These are phyloP conservation scores for Coffea canephora DNA, from an alignment of 257 asterid genomes.

Conservation along the genomic window DNA sequence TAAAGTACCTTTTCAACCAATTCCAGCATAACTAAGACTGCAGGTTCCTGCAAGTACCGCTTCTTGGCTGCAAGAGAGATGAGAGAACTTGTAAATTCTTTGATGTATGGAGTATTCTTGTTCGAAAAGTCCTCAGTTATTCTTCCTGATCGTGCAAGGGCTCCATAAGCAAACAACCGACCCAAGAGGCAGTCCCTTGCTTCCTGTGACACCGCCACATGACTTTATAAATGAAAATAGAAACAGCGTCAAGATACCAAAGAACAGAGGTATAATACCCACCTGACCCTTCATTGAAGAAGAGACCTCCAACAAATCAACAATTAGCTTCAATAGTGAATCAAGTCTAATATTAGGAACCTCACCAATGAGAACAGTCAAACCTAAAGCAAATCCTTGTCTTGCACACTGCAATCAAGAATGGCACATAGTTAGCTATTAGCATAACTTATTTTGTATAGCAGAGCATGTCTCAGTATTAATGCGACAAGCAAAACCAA, in stretches of 20 bases:
- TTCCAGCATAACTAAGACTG: slow-evolving; percentile 73
- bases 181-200: slow-evolving; percentile 80
- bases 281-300: slow-evolving; percentile 99
- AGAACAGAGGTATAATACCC: slow-evolving; percentile 22
- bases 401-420: slow-evolving; percentile 79
- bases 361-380: slow-evolving; percentile 60
- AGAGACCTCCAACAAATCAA: slow-evolving; percentile 69
- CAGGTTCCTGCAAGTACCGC: slow-evolving; percentile 89
- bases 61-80: slow-evolving; percentile 73
- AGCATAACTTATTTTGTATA: too few relatives aligned
- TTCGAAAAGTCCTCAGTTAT: slow-evolving; percentile 54
- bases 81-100: slow-evolving; percentile 61
- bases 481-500: neutral
- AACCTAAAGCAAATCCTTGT: slow-evolving; percentile 95
- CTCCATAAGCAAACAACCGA: slow-evolving; percentile 94
- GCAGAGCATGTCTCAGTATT: neutral
- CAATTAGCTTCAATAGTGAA: slow-evolving; percentile 73
- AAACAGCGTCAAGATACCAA: neutral
- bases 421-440: neutral
- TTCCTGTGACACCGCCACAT: slow-evolving; percentile 55
- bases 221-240: slow-evolving; percentile 15
- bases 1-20: slow-evolving; percentile 70
- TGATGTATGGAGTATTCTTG: slow-evolving; percentile 49
- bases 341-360: slow-evolving; percentile 71
- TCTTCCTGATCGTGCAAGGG: slow-evolving; percentile 91